Percentiles rank a stretch among this genome's conserved stretches.
These are phyloP conservation scores for Mesembryanthemum crystallinum DNA, from an alignment of 148 eudicot genomes.

Conservation along the genomic window DNA sequence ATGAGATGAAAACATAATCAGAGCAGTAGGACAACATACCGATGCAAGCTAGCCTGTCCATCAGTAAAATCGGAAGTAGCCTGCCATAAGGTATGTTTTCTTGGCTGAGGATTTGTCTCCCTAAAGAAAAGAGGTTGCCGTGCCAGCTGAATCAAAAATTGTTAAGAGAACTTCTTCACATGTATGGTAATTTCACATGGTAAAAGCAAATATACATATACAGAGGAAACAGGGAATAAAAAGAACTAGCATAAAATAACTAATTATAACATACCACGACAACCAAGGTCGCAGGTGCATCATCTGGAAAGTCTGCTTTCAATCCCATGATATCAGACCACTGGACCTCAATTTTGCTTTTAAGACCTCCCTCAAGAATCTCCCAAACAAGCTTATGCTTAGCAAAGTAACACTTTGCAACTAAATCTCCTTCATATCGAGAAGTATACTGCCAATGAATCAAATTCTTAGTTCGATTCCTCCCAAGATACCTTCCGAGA, in stretches of 20 bases:
- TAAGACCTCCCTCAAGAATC: conserved; percentile 81
- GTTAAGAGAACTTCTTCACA: conserved; percentile 9
- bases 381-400: conserved; percentile 98
- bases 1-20: neutral
- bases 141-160: conserved; percentile 49
- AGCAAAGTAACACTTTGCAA: conserved; percentile 95
- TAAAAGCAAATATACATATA: neutral
- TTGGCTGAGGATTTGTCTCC: conserved; percentile 92
- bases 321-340: conserved; percentile 86
- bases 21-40: conserved; percentile 31
- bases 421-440: conserved; percentile 79
- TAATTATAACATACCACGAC: conserved; percentile 49
- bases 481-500: neutral
- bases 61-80: conserved; percentile 78
- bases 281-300: conserved; percentile 66
- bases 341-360: conserved; percentile 89
- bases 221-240: neutral
- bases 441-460: conserved; percentile 64
- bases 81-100: conserved; percentile 89
- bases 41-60: conserved; percentile 68
- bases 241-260: no score
- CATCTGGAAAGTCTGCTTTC: conserved; percentile 69
- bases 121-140: conserved; percentile 76
- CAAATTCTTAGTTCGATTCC: conserved; percentile 16
- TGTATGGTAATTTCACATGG: neutral